Evolutionary conservation across 129 eudicot species (phyloP).

Genomic region (Lactuca saligna): DNA sequence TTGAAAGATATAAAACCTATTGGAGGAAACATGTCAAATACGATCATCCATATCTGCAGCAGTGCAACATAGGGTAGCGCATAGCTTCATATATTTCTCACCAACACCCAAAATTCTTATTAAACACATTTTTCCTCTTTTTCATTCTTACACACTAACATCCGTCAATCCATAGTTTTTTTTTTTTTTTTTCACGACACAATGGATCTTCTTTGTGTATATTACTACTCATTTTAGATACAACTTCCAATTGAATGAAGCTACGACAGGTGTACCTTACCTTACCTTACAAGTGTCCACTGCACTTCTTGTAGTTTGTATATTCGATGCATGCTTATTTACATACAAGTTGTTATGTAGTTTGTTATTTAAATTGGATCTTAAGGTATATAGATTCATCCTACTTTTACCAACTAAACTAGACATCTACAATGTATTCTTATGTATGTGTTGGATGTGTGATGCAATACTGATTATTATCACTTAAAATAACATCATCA

Average conservation of each 20-base stretch:
- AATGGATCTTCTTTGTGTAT: slow-evolving; percentile 28
- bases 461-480: too few species aligned
- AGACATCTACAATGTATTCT: too few species aligned
- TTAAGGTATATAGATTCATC: too few species aligned
- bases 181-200: slow-evolving; percentile 1
- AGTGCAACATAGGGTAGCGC: slow-evolving; percentile 76
- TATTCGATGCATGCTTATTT: too few species aligned
- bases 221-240: slow-evolving; percentile 18
- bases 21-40: slow-evolving; percentile 73
- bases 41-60: slow-evolving; percentile 78
- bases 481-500: too few species aligned
- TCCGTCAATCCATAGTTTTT: slow-evolving; percentile 9
- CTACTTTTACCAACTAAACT: too few species aligned
- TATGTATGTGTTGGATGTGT: too few species aligned
- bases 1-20: slow-evolving; percentile 62
- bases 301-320: background rate
- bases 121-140: slow-evolving; percentile 28
- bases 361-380: too few species aligned
- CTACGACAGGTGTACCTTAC: background rate
- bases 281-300: slow-evolving; percentile 1
- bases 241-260: background rate
- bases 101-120: slow-evolving; percentile 1
- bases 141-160: slow-evolving; percentile 36
- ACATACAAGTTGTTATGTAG: too few species aligned
- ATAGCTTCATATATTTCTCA: slow-evolving; percentile 32